Evolutionary conservation across 2,329 filamentous ascomycete genomes (phyloP).

Genomic region (Epichloe sibirici): DNA sequence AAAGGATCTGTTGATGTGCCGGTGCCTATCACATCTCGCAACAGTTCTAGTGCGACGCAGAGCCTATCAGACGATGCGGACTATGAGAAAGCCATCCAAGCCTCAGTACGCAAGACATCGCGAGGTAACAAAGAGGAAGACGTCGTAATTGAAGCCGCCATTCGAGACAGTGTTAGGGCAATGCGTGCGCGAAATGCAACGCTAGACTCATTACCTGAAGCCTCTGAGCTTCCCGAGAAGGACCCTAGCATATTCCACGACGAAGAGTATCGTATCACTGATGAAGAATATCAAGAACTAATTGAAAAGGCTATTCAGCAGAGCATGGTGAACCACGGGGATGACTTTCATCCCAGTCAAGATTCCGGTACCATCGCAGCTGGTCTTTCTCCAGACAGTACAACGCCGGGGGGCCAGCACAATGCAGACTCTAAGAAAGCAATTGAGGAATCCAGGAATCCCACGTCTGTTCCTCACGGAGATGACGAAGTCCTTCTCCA

Average conservation of each 20-base stretch:
- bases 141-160: slow-evolving; percentile 56
- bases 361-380: slow-evolving; percentile 11
- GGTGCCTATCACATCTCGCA: slow-evolving; percentile 5
- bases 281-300: slow-evolving; percentile 44
- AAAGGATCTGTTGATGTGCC: slow-evolving; percentile 12
- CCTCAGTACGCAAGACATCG: slow-evolving; percentile 58
- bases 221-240: slow-evolving; percentile 12
- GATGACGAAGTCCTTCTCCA: slow-evolving; percentile 22
- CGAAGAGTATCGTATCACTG: slow-evolving; percentile 35
- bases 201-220: slow-evolving; percentile 15
- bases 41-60: slow-evolving; percentile 6
- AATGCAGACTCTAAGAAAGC: slow-evolving; percentile 26
- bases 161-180: slow-evolving; percentile 57
- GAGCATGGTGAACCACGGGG: slow-evolving; percentile 26
- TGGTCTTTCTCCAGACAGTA: neutral
- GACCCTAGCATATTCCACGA: slow-evolving; percentile 23
- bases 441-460: slow-evolving; percentile 25
- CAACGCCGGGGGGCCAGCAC: neutral
- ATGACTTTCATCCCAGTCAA: slow-evolving; percentile 7
- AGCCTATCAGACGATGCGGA: slow-evolving; percentile 37
- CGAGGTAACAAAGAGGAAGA: slow-evolving; percentile 59
- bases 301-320: slow-evolving; percentile 44
- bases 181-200: slow-evolving; percentile 22
- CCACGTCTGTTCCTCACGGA: neutral
- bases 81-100: slow-evolving; percentile 59